Evolutionary conservation across 192 early-diverging fungal species (phyloP).

Genomic region (Coemansia sp.): DNA sequence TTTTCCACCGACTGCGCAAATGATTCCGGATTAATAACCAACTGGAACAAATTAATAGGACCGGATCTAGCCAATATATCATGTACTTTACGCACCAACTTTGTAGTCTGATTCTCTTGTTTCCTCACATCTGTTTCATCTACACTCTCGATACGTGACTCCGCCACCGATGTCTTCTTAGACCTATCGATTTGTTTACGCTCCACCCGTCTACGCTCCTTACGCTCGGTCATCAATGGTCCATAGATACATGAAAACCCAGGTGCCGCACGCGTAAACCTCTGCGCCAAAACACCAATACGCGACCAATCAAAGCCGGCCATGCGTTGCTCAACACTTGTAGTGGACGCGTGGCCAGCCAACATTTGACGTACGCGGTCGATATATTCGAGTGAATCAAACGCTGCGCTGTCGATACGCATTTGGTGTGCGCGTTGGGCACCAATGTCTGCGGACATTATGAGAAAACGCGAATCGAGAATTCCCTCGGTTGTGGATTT

Average conservation of each 20-base stretch:
- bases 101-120: slow-evolving; percentile 86
- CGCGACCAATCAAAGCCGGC: slow-evolving; percentile 59
- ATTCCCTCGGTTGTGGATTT: slow-evolving; percentile 81
- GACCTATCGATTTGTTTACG: slow-evolving; percentile 2
- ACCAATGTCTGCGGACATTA: slow-evolving; percentile 71
- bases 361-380: slow-evolving; percentile 59
- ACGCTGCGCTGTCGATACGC: slow-evolving; percentile 69
- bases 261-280: slow-evolving; percentile 60
- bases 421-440: slow-evolving; percentile 77
- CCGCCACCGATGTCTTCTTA: slow-evolving; percentile 3
- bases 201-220: slow-evolving; percentile 22
- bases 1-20: slow-evolving; percentile 96
- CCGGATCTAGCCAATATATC: slow-evolving; percentile 59
- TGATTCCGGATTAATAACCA: slow-evolving; percentile 86
- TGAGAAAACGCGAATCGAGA: slow-evolving; percentile 81
- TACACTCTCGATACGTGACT: slow-evolving; percentile 56
- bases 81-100: slow-evolving; percentile 71
- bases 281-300: slow-evolving; percentile 58
- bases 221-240: slow-evolving; percentile 28
- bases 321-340: slow-evolving; percentile 52
- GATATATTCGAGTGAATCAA: slow-evolving; percentile 79
- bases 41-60: slow-evolving; percentile 75
- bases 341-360: slow-evolving; percentile 6
- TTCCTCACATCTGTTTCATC: slow-evolving; percentile 70
- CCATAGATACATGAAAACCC: slow-evolving; percentile 78